A percentile compares a stretch with the other conserved stretches of the same genome.
Conservation (phyloP, 805 yeast species). For the Starmera caribaea region DNA sequence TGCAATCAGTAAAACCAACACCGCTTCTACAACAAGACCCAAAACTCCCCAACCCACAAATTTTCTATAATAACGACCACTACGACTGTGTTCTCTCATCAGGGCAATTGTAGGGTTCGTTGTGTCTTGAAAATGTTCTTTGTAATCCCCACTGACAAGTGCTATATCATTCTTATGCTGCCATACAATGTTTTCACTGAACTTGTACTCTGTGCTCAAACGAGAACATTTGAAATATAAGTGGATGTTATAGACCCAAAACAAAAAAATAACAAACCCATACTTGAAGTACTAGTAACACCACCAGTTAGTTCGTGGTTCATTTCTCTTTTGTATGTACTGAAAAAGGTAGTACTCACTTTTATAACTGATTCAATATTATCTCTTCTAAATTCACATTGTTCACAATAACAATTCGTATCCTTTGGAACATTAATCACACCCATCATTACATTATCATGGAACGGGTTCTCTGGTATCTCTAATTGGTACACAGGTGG, state of each 20-base stretch:
- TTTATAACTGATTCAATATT: slow-evolving; percentile 4
- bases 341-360: too few species aligned
- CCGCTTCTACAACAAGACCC: slow-evolving; percentile 1
- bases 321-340: too few species aligned
- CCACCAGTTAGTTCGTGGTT: neutral
- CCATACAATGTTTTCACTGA: slow-evolving; percentile 11
- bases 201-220: slow-evolving; percentile 4
- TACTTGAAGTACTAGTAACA: slow-evolving; percentile 12
- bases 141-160: neutral
- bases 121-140: too few species aligned
- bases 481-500: too few species aligned
- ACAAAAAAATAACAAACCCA: slow-evolving; percentile 10
- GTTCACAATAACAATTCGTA: slow-evolving; percentile 12
- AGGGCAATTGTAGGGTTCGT: neutral
- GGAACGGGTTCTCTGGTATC: neutral
- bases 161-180: slow-evolving; percentile 8
- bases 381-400: slow-evolving; percentile 9
- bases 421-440: slow-evolving; percentile 5
- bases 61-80: slow-evolving; percentile 4
- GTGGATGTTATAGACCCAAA: slow-evolving; percentile 12
- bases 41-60: slow-evolving; percentile 13
- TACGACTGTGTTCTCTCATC: slow-evolving; percentile 8
- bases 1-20: neutral
- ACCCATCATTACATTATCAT: slow-evolving; percentile 1
- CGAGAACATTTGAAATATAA: slow-evolving; percentile 2